These are phyloP conservation scores for Alternaria conjuncta DNA, from an alignment of 2,329 filamentous ascomycete species.

Conservation along the genomic window DNA sequence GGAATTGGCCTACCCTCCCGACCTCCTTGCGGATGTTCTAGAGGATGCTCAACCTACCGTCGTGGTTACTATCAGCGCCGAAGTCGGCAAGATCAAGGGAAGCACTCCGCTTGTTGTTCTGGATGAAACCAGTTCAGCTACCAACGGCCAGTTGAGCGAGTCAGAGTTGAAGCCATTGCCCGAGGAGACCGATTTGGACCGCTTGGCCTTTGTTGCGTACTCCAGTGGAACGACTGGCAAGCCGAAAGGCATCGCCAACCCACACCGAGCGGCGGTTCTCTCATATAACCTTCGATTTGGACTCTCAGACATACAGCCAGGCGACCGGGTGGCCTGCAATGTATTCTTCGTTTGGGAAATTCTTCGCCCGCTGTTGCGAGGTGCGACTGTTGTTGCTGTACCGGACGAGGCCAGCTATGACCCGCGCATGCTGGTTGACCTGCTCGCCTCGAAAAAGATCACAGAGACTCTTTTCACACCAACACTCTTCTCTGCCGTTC, in stretches of 20 bases:
- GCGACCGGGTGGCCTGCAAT: constrained; percentile 84
- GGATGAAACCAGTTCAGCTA: constrained; percentile 54
- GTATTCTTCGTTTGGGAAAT: constrained; percentile 91
- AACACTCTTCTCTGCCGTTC: constrained; percentile 75
- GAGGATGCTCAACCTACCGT: constrained; percentile 76
- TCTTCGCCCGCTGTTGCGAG: constrained; percentile 74
- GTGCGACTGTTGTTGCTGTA: constrained; percentile 76
- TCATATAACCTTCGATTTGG: constrained; percentile 77
- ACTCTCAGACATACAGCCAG: constrained; percentile 71
- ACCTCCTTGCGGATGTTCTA: constrained; percentile 75
- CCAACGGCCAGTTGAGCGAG: constrained; percentile 45
- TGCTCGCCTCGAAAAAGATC: constrained; percentile 69
- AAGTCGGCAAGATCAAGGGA: constrained; percentile 69
- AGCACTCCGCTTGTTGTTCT: constrained; percentile 69
- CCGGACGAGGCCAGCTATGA: constrained; percentile 81
- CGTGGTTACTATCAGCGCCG: constrained; percentile 70
- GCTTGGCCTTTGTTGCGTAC: constrained; percentile 80
- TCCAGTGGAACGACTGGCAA: constrained; percentile 79
- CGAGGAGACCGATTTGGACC: constrained; percentile 71
- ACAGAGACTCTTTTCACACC: constrained; percentile 87
- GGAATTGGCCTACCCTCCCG: constrained; percentile 78
- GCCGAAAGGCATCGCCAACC: constrained; percentile 83
- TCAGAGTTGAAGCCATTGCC: constrained; percentile 61
- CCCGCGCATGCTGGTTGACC: constrained; percentile 73
- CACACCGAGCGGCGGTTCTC: constrained; percentile 73